Conservation (phyloP, 352 stramenopile species). For the Globisporangium nunn region DNA sequence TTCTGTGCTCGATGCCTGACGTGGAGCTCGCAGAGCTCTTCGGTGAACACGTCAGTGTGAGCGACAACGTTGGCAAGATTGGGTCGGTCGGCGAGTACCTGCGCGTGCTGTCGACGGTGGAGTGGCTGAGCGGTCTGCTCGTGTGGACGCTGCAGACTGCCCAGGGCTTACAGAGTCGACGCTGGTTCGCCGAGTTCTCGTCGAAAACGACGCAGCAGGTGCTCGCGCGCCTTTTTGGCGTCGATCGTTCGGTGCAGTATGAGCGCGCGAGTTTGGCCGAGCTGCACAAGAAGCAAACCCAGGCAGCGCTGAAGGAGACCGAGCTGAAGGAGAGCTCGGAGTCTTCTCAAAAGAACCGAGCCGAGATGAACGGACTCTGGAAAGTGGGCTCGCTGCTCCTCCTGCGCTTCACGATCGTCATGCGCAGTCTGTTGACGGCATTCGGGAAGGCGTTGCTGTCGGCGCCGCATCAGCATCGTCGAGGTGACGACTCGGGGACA, state of each 20-base stretch:
- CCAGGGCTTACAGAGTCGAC: slow-evolving; percentile 60
- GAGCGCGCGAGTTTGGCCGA: slow-evolving; percentile 63
- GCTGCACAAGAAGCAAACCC: slow-evolving; percentile 32
- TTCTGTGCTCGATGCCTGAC: slow-evolving; percentile 58
- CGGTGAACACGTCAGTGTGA: slow-evolving; percentile 3
- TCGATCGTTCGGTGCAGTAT: slow-evolving; percentile 66
- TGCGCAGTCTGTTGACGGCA: slow-evolving; percentile 50
- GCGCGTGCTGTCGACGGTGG: slow-evolving; percentile 50
- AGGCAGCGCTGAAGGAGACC: slow-evolving; percentile 2
- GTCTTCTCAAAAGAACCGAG: neutral
- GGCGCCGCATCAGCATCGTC: slow-evolving; percentile 49
- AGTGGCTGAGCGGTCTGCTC: slow-evolving; percentile 75
- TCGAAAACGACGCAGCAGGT: slow-evolving; percentile 45
- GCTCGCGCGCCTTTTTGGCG: slow-evolving; percentile 54
- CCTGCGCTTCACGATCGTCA: slow-evolving; percentile 69
- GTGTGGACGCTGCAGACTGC: slow-evolving; percentile 73
- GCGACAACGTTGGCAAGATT: slow-evolving; percentile 24
- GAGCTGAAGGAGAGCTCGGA: neutral
- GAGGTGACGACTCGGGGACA: slow-evolving; percentile 50
- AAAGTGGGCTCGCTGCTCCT: slow-evolving; percentile 76
- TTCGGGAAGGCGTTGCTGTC: slow-evolving; percentile 70
- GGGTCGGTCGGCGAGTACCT: slow-evolving; percentile 55
- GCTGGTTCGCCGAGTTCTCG: slow-evolving; percentile 75
- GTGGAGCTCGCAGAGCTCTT: slow-evolving; percentile 30
- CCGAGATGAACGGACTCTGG: slow-evolving; percentile 39